Conservation (phyloP, 2,329 filamentous ascomycete species). For the Leptodontidium sp. region DNA sequence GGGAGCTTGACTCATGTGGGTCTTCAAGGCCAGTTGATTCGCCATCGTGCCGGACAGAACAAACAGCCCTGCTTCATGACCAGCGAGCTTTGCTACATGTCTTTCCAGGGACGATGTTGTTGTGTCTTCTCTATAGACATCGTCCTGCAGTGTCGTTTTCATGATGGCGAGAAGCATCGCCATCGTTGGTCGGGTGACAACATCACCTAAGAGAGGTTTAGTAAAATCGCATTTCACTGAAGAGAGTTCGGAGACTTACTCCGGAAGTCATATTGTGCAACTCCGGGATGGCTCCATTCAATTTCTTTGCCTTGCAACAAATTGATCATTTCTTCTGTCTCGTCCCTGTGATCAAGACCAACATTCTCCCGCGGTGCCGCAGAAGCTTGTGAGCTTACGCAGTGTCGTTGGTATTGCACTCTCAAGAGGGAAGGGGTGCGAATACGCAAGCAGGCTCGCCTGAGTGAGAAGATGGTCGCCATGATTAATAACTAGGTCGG, state of each 20-base stretch:
- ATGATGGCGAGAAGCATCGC: slow-evolving; percentile 84
- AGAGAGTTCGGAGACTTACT: slow-evolving; percentile 6
- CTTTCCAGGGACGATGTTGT: slow-evolving; percentile 79
- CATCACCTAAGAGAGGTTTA: slow-evolving; percentile 53
- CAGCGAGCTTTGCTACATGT: slow-evolving; percentile 75
- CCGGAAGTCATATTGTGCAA: slow-evolving; percentile 27
- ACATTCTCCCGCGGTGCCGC: neutral
- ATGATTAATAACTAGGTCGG: neutral
- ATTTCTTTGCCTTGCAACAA: neutral
- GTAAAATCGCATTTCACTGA: neutral
- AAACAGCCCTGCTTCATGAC: slow-evolving; percentile 79
- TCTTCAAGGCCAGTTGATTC: slow-evolving; percentile 85
- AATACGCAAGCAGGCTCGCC: neutral
- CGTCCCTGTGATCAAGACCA: neutral
- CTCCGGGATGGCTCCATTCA: slow-evolving; percentile 20
- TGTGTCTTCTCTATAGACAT: slow-evolving; percentile 81
- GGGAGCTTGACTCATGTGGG: slow-evolving; percentile 82
- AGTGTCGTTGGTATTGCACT: neutral
- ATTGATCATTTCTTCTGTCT: neutral
- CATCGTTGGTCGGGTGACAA: slow-evolving; percentile 77
- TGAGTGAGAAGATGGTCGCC: neutral
- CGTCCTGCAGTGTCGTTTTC: slow-evolving; percentile 78
- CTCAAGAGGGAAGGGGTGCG: neutral
- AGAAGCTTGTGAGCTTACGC: neutral
- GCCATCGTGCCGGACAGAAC: slow-evolving; percentile 94